phyloP scores from a whole-genome alignment of 106 monocot genomes.

The Dendrobium huoshanense region DNA sequence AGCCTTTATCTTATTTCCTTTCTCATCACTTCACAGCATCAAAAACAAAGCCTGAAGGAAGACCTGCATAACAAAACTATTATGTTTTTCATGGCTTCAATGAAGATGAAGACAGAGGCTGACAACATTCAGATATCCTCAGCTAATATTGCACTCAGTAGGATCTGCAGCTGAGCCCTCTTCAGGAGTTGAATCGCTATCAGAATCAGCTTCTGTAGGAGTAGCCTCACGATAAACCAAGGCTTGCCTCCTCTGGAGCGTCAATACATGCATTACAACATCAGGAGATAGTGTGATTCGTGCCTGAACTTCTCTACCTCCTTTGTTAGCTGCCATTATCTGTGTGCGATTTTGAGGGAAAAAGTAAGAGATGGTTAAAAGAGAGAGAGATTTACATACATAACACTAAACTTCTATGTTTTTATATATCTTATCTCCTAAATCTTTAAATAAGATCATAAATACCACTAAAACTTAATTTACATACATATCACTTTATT shows the following conservation, averaged over 20 bases:
- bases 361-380: no score
- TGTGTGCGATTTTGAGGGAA: conserved; percentile 5
- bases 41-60: neutral
- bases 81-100: no score
- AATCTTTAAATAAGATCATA: no score
- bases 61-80: no score
- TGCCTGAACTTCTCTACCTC: conserved; percentile 39
- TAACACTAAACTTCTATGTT: no score
- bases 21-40: neutral
- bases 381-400: no score
- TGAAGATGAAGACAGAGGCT: no score
- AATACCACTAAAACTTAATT: no score
- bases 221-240: conserved; percentile 27
- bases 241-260: conserved; percentile 56
- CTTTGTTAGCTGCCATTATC: conserved; percentile 52
- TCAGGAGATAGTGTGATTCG: conserved; percentile 48
- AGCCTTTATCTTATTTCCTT: neutral
- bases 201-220: conserved; percentile 12
- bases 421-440: no score
- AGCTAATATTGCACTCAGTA: conserved; percentile 12
- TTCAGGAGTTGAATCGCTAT: conserved; percentile 25
- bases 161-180: conserved; percentile 11
- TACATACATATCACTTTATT: no score
- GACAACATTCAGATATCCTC: neutral
- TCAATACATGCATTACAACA: conserved; percentile 67